These are phyloP conservation scores for Saccharomyces mikatae DNA, from an alignment of 805 yeast species.

Conservation along the genomic window DNA sequence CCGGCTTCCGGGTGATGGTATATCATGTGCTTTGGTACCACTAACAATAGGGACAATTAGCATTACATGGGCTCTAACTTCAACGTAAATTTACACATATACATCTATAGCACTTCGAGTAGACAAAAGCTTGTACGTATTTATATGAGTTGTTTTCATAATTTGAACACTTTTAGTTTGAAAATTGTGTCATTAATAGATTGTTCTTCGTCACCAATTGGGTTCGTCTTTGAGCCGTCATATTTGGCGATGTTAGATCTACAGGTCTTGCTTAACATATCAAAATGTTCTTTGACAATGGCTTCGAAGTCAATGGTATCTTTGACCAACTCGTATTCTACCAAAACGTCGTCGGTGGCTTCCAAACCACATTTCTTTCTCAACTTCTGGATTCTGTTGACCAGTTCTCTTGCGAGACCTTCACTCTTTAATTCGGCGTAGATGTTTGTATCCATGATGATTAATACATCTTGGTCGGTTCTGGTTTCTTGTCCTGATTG, in stretches of 20 bases:
- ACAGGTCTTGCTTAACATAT: conserved; percentile 67
- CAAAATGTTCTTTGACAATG: conserved; percentile 57
- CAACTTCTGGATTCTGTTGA: conserved; percentile 94
- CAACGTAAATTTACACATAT: neutral
- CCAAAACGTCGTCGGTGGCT: conserved; percentile 90
- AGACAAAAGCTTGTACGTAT: neutral
- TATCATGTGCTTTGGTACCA: neutral
- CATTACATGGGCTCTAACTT: neutral
- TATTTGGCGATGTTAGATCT: conserved; percentile 44
- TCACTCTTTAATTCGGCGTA: conserved; percentile 86
- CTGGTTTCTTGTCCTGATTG: conserved; percentile 75
- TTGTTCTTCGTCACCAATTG: conserved; percentile 86
- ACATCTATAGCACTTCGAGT: neutral
- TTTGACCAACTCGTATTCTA: conserved; percentile 62
- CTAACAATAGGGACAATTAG: neutral
- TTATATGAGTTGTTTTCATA: conserved; percentile 30
- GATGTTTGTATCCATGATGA: conserved; percentile 79
- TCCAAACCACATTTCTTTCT: conserved; percentile 93
- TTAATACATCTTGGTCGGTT: conserved; percentile 81
- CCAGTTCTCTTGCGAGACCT: conserved; percentile 92
- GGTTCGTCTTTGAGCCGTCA: conserved; percentile 37
- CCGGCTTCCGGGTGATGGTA: neutral
- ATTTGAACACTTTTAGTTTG: conserved; percentile 65
- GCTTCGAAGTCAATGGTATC: conserved; percentile 56
- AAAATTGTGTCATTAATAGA: conserved; percentile 70